A percentile compares a stretch with the other conserved stretches of the same genome.
Conservation (phyloP, 208 protist genomes). For the Trichomonas gallinae region DNA sequence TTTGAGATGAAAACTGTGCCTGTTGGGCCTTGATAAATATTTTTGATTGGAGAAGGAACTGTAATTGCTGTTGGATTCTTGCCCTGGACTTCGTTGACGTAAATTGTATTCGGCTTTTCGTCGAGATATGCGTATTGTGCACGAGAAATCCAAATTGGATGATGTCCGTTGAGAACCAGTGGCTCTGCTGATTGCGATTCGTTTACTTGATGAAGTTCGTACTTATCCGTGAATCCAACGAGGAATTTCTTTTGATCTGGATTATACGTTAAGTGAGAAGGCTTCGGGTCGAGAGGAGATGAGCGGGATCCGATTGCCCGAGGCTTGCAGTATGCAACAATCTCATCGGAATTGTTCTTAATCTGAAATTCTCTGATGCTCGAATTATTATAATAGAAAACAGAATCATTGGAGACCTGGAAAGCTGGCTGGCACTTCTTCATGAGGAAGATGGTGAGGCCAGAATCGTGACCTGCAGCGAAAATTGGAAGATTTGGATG, state of each 20-base stretch:
- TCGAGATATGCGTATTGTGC: background rate
- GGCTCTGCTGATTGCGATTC: conserved; percentile 54
- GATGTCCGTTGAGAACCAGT: background rate
- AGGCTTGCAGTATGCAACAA: background rate
- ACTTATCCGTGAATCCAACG: background rate
- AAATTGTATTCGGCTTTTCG: background rate
- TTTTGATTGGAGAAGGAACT: conserved; percentile 33
- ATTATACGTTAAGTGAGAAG: background rate
- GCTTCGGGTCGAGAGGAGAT: background rate
- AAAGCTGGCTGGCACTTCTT: conserved; percentile 76
- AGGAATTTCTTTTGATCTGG: background rate
- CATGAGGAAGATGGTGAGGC: conserved; percentile 92
- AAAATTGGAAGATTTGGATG: conserved; percentile 77
- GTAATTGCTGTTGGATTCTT: background rate
- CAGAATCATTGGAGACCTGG: background rate
- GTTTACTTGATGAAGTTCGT: background rate
- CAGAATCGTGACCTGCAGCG: conserved; percentile 79
- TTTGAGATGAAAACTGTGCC: conserved; percentile 56
- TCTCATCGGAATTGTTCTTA: background rate
- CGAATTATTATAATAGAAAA: conserved; percentile 25
- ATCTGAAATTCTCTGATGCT: background rate
- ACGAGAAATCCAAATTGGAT: background rate
- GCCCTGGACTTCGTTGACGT: background rate
- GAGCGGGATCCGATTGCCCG: background rate
- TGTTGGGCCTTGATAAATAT: conserved; percentile 52